Base-by-base conservation (phyloP, 139 green algal species). In the Micromonas commoda region DNA sequence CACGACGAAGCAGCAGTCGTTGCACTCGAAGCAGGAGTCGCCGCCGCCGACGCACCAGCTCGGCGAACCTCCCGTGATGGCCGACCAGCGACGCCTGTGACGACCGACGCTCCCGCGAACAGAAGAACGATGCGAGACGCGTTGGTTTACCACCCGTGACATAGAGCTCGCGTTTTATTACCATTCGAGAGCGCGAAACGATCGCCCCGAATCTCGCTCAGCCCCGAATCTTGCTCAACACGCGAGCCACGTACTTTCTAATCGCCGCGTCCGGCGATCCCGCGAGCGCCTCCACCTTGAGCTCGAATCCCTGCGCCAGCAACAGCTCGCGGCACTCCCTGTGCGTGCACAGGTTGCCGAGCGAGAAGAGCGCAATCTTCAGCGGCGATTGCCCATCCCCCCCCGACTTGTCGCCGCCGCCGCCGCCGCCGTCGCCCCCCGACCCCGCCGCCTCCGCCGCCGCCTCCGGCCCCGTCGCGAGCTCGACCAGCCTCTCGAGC, bases 281-380 rank as follows among this genome's bases (percentile, higher is more conserved):
- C 33, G 20, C 66, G 37, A 91, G 80, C n/a, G 70, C 39, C 16
- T 63, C 37, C 37, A 94, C 39, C 21, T 86, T 60, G 19, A 82
- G 63, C 3, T 34, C 32, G 33, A 93, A 76, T 3, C 84, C 86
- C 19, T 90, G 53, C 35, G 60, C 32, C 21, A 82, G 31, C 28
- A 87, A 67, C 5, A 66, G 24, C 64, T 83, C 78, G 16, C 78
- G 73, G 80, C 81, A 93, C 76, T 85, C 86, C 0, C 34, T 21
- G 74, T 96, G 90, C 2, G 88, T 87, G 64, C 89, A 88, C 87
- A 96, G 91, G 84, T 95, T 97, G 57, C 93, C 94, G 35, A 98
- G 82, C 0, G 85, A 91, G 82, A 97, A 98, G 26, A 98, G 86
- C 2, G 94, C 91, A 52, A 97, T 93, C 72, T 92, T 92, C 23